Evolutionary conservation across 371 early-diverging fungal genomes (phyloP), one percentile per base, ranked within the genome.

Genomic region (Aphelidium insulamus): DNA sequence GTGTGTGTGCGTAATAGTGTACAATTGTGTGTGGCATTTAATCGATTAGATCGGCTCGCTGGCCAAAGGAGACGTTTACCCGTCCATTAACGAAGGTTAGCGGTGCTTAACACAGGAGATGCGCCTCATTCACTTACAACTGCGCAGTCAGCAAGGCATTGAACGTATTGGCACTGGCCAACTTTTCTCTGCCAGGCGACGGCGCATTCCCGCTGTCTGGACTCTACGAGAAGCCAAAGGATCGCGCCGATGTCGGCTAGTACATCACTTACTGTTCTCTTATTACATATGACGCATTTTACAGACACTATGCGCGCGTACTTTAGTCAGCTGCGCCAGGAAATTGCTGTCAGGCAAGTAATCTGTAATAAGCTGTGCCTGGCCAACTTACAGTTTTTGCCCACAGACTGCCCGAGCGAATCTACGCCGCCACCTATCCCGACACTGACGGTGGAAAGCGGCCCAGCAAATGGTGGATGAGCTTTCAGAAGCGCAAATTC

Each of bases 391-490:
- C 32, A n/a, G n/a, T n/a, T n/a, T n/a, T n/a, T n/a, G n/a, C n/a
- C n/a, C n/a, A n/a, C 9, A 41, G 95, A 27, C 58, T 95, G 26
- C 62, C 72, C 2, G 68, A 69, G 16, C 62, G 62, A 28, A 57
- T 88, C 20, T 95, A 78, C 51, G 64, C 68, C 18, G n/a, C n/a
- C n/a, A n/a, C n/a, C n/a, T n/a, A n/a, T n/a, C n/a, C n/a, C n/a
- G n/a, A n/a, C n/a, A n/a, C n/a, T n/a, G 77, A 75, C 34, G 76
- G 60, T 21, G 62, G 58, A 5, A 19, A 54, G 40, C 39, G 37
- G 34, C 79, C 83, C 23, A 80, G 80, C 64, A 92, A 92, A 49
- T 95, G 94, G 94, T 95, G 95, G 95, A 66, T 90, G 71, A 72
- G 80, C 47, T 95, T 95, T 61, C 69, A 78, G 40, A 92, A 90